A percentile compares a stretch with the other conserved stretches of the same genome.
These are phyloP conservation scores for Aspergillus flavus DNA, from an alignment of 2,329 filamentous ascomycete genomes.

Conservation along the genomic window DNA sequence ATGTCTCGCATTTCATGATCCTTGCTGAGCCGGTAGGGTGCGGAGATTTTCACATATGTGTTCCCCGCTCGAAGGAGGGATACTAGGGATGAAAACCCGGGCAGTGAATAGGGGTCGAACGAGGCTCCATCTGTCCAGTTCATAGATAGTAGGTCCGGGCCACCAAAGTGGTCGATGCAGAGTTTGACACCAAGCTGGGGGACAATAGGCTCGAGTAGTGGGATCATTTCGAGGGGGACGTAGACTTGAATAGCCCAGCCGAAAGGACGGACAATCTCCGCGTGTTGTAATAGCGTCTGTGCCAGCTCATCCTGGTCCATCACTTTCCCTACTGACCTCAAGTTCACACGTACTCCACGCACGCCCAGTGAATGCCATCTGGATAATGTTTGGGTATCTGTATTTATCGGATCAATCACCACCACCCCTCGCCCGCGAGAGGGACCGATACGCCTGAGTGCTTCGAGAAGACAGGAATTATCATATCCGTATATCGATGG, in stretches of 20 bases:
- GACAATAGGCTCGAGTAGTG: constrained; percentile 53
- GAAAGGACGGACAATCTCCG: constrained; percentile 52
- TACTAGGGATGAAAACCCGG: constrained; percentile 54
- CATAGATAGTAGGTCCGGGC: constrained; percentile 42
- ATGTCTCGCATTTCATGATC: constrained; percentile 50
- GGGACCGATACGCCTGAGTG: constrained; percentile 54
- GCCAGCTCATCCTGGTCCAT: constrained; percentile 47
- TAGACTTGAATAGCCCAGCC: constrained; percentile 64
- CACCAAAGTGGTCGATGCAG: constrained; percentile 64
- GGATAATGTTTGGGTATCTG: constrained; percentile 43
- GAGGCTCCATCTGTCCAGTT: constrained; percentile 15
- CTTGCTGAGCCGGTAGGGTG: constrained; percentile 57
- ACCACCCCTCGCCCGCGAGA: constrained; percentile 58
- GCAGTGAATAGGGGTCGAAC: constrained; percentile 49
- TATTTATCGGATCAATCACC: constrained; percentile 54
- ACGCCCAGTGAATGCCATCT: constrained; percentile 62
- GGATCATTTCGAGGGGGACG: constrained; percentile 55
- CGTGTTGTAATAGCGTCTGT: constrained; percentile 50
- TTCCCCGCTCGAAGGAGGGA: constrained; percentile 50
- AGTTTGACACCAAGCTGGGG: constrained; percentile 54
- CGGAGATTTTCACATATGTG: constrained; percentile 62
- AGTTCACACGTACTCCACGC: constrained; percentile 61
- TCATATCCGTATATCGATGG: constrained; percentile 65
- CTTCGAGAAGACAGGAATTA: constrained; percentile 61
- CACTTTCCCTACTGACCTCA: constrained; percentile 55